phyloP scores from a whole-genome alignment of 768 basidiomycete genomes.

The Chalciporus piperatus region DNA sequence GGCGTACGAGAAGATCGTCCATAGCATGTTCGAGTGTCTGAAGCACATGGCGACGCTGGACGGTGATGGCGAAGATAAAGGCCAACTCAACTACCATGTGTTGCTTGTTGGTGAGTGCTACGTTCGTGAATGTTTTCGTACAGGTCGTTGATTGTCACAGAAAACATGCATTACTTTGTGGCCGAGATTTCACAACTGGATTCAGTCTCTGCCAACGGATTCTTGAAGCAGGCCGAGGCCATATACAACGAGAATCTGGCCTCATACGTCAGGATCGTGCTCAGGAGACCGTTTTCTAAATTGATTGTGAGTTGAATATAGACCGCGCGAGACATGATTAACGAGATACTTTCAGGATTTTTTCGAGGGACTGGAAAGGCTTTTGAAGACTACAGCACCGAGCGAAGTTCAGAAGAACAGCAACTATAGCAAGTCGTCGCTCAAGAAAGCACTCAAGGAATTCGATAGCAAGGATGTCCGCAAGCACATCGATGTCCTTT shows the following conservation, averaged over 20 bases:
- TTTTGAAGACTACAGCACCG: slow-evolving; percentile 75
- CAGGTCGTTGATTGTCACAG: slow-evolving; percentile 39
- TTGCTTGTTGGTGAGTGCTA: slow-evolving; percentile 78
- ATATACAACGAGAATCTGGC: slow-evolving; percentile 89
- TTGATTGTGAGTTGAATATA: slow-evolving; percentile 63
- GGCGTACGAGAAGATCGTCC: slow-evolving; percentile 86
- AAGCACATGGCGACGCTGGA: slow-evolving; percentile 97
- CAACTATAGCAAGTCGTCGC: slow-evolving; percentile 68
- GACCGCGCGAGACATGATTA: neutral
- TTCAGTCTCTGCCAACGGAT: slow-evolving; percentile 56
- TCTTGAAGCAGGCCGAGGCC: slow-evolving; percentile 68
- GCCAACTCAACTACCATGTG: slow-evolving; percentile 94
- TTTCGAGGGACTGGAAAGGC: slow-evolving; percentile 89
- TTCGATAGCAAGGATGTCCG: slow-evolving; percentile 85
- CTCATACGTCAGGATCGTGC: slow-evolving; percentile 83
- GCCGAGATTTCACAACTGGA: slow-evolving; percentile 75
- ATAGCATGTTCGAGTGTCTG: slow-evolving; percentile 87
- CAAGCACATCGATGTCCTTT: slow-evolving; percentile 81
- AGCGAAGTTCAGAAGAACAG: slow-evolving; percentile 73
- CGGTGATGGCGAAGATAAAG: slow-evolving; percentile 92
- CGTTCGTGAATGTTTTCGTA: neutral
- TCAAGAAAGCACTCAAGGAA: slow-evolving; percentile 88
- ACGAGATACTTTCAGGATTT: slow-evolving; percentile 63
- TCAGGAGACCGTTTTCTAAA: slow-evolving; percentile 83
- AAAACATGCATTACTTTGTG: slow-evolving; percentile 96